Evolutionary conservation across 306 rosid species (phyloP).

Genomic region (Herpetospermum pedunculosum): DNA sequence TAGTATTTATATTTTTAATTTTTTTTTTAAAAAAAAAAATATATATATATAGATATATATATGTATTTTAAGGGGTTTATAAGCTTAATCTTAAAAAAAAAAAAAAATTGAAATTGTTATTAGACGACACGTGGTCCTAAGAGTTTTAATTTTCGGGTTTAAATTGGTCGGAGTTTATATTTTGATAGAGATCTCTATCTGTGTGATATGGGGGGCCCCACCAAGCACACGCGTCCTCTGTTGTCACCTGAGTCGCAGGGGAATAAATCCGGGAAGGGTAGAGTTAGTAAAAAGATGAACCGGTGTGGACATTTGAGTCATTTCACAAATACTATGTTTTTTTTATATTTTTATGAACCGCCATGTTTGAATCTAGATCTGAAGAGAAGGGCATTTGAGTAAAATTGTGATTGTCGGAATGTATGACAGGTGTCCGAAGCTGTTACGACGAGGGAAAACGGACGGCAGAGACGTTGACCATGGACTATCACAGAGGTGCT

Average conservation of each 20-base stretch:
- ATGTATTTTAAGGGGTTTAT: too few species aligned
- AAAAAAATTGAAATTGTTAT: too few species aligned
- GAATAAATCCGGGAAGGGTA: not conserved
- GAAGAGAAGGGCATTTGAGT: not conserved
- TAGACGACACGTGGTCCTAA: too few species aligned
- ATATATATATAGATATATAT: too few species aligned
- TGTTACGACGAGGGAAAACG: slow-evolving; percentile 99
- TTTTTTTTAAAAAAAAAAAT: too few species aligned
- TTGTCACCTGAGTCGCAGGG: slow-evolving; percentile 11
- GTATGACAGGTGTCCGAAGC: slow-evolving; percentile 86
- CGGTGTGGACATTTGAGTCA: not conserved
- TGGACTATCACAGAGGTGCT: slow-evolving; percentile 98
- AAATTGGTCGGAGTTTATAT: not conserved
- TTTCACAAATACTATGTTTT: not conserved
- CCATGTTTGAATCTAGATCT: not conserved
- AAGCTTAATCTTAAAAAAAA: too few species aligned
- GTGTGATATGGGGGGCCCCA: slow-evolving; percentile 35
- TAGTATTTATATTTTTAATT: too few species aligned
- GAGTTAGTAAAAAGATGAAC: not conserved
- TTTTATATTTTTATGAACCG: not conserved
- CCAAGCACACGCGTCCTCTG: not conserved
- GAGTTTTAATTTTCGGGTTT: too few species aligned
- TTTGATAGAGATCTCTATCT: slow-evolving; percentile 11
- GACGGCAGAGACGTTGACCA: slow-evolving; percentile 95
- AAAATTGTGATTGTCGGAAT: not conserved